Evolutionary conservation across 139 green algal genomes (phyloP), one percentile per base, ranked within the genome.

Genomic region (Chlamydomonas incerta): DNA sequence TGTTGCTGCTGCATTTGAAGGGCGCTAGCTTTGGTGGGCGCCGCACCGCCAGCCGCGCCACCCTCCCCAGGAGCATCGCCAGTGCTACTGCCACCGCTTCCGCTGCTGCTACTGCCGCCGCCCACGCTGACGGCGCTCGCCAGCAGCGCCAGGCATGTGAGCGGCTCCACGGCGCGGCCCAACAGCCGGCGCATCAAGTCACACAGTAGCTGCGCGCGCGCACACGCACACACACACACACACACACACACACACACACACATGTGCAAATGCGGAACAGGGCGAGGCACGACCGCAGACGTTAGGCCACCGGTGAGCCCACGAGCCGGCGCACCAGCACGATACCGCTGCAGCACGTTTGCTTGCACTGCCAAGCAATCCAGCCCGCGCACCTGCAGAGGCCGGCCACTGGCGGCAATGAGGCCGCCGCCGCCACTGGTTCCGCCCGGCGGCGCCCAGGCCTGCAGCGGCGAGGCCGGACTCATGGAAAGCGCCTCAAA

Each of bases 101-200:
- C 8, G 69, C 26, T 37, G 10, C 8, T 20, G 3, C 60, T 46
- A 0, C 18, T 11, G 33, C 29, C 20, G n/a, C 13, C 65, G 8
- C 62, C 35, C 21, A 71, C 68, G 15, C 68, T 47, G 52, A 47
- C 80, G 1, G 68, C 80, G 20, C 68, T 80, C 13, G 47, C 26
- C 41, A 79, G 33, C 80, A 86, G 34, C 34, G 68, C 68, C 68
- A 86, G 69, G 24, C 11, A 3, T 28, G 71, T 24, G 24, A 86
- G 67, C 13, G 80, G 55, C 8, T 77, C 50, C 55, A 62, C 46
- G 0, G 33, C 34, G 14, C 67, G 67, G 6, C 33, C 55, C 68
- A 72, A 33, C 68, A 79, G 46, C 35, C n/a, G 68, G 11, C 17
- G 29, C 34, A 86, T 2, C 80, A 86, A 55, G 52, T 86, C 55